Evolutionary conservation across 768 basidiomycete genomes (phyloP), one percentile per base, ranked within the genome.

Genomic region (Rhodotorula babjevae): DNA sequence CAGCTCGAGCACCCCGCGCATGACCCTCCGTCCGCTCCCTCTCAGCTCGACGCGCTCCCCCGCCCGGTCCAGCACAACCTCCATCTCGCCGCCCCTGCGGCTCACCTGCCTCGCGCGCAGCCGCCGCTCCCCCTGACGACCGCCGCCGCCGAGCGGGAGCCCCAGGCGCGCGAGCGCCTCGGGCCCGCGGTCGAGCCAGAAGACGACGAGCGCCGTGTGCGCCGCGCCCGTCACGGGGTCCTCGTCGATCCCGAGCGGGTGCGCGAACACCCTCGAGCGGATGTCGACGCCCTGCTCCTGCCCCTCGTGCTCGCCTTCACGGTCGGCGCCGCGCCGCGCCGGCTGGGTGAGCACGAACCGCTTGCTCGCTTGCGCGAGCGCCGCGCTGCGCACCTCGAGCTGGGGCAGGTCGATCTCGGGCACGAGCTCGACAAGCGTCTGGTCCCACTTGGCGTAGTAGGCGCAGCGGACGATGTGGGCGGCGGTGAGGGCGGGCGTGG

Each of bases 201-300:
- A 82, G 78, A 76, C n/a, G 76, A n/a, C 76, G 27, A 80, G 65
- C 6, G 79, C 49, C 14, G 76, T 71, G 63, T 81, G 80, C 5
- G 80, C 80, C 4, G 78, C 79, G 2, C 81, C 81, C 42, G 78
- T 79, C 14, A 81, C 81, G 19, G 81, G 80, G 61, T 82, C 81
- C 44, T 82, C 81, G 11, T 49, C 40, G 8, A 79, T 40, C 0
- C 78, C 81, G 11, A 65, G 52, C 18, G n/a, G 62, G 58, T 1
- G 79, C 73, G 3, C 78, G 59, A 82, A 82, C n/a, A 80, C 78
- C 27, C 81, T 77, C 25, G 80, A 81, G 44, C 75, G 71, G 58
- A 81, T 80, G 27, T 76, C 67, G 47, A 65, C 59, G 67, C 3
- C 14, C 44, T 5, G 44, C 36, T n/a, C n/a, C n/a, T n/a, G n/a